A percentile compares a stretch with the other conserved stretches of the same genome.
Evolutionary conservation across 2,329 filamentous ascomycete species (phyloP).

Genomic region (Ophiosphaerella herpotricha): DNA sequence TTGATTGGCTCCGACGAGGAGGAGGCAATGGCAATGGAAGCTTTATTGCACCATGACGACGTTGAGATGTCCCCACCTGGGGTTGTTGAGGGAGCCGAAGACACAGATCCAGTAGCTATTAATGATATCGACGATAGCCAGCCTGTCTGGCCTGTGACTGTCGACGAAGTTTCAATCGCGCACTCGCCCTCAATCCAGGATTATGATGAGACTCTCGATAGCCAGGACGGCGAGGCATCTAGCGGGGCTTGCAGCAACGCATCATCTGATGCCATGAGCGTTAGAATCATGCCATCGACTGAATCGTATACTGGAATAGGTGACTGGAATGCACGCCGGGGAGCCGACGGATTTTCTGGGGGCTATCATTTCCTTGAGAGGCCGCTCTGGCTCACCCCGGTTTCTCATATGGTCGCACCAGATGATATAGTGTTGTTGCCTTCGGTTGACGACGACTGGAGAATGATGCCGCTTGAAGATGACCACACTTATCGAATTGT

Average conservation of each 20-base stretch:
- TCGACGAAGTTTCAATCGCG: not conserved
- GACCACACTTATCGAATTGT: not conserved
- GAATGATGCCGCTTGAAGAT: not conserved
- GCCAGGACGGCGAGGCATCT: slow-evolving; percentile 15
- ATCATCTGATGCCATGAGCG: slow-evolving; percentile 9
- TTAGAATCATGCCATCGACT: slow-evolving; percentile 24
- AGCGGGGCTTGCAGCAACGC: slow-evolving; percentile 16
- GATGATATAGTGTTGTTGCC: slow-evolving; percentile 17
- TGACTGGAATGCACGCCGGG: slow-evolving; percentile 11
- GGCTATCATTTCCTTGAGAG: slow-evolving; percentile 29
- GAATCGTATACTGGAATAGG: slow-evolving; percentile 23
- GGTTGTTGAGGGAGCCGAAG: not conserved
- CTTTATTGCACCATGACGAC: not conserved
- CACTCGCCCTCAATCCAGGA: not conserved
- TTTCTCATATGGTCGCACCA: slow-evolving; percentile 23
- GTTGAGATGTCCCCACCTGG: not conserved
- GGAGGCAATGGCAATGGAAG: slow-evolving; percentile 1
- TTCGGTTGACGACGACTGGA: not conserved
- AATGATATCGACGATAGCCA: not conserved
- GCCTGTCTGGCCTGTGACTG: not conserved
- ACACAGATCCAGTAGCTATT: not conserved
- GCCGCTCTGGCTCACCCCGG: slow-evolving; percentile 35
- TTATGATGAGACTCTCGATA: slow-evolving; percentile 8
- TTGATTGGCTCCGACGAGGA: slow-evolving; percentile 3
- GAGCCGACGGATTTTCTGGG: slow-evolving; percentile 1